These are phyloP conservation scores for Hanseniaspora meyeri DNA, from an alignment of 805 yeast species.

Conservation along the genomic window DNA sequence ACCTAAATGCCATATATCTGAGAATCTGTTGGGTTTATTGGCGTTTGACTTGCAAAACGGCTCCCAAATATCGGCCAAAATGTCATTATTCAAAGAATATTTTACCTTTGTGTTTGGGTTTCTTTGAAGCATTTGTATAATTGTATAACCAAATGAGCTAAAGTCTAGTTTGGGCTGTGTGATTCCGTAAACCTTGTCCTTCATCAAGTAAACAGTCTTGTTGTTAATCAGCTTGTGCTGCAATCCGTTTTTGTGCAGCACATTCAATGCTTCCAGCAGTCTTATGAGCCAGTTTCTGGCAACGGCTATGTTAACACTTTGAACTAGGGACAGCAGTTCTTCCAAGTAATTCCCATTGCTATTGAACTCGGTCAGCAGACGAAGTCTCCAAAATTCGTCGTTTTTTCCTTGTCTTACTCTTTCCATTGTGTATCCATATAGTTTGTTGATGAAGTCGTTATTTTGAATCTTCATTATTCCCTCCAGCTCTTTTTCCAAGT, in stretches of 20 bases:
- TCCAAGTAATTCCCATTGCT: conserved; percentile 42
- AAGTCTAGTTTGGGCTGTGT: conserved; percentile 47
- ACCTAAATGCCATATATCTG: conserved; percentile 92
- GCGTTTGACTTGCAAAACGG: conserved; percentile 46
- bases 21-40: conserved; percentile 52
- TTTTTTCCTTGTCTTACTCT: conserved; percentile 29
- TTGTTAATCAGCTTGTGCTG: conserved; percentile 59
- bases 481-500: conserved; percentile 66
- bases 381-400: conserved; percentile 49
- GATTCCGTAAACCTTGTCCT: conserved; percentile 41
- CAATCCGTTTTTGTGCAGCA: conserved; percentile 72
- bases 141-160: conserved; percentile 45
- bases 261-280: conserved; percentile 71
- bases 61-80: conserved; percentile 49
- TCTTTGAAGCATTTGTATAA: conserved; percentile 31
- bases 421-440: conserved; percentile 66
- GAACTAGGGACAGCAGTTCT: conserved; percentile 56
- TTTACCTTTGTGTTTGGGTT: conserved; percentile 28
- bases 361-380: conserved; percentile 55
- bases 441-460: conserved; percentile 44
- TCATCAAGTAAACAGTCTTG: conserved; percentile 43
- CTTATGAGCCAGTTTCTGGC: conserved; percentile 86
- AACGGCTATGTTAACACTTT: conserved; percentile 52
- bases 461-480: conserved; percentile 45
- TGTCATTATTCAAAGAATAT: conserved; percentile 17